Evolutionary conservation across 2,329 filamentous ascomycete genomes (phyloP).

Genomic region (Exophiala viscosa): DNA sequence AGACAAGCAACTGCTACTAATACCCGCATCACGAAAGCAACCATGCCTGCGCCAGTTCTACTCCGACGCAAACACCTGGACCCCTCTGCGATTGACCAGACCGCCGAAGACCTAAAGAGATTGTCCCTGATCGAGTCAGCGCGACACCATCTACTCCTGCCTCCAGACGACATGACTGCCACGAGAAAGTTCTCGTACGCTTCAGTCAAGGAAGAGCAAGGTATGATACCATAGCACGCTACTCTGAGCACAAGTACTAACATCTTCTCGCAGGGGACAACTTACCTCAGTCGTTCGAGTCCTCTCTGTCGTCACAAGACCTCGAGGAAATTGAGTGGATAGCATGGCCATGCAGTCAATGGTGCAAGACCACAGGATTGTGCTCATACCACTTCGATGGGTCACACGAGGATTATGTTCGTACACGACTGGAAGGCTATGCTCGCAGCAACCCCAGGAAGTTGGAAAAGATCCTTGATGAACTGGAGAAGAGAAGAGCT

Average conservation of each 20-base stretch:
- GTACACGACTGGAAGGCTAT: constrained; percentile 22
- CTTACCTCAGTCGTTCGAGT: constrained; percentile 27
- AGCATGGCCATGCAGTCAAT: constrained; percentile 27
- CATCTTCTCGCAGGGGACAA: constrained; percentile 16
- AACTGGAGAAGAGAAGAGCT: constrained; percentile 24
- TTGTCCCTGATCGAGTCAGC: neutral
- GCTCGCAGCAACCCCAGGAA: constrained; percentile 23
- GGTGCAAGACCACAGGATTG: constrained; percentile 26
- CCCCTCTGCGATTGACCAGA: neutral
- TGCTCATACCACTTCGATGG: constrained; percentile 23
- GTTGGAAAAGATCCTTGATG: constrained; percentile 26
- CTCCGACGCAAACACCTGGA: constrained; percentile 1
- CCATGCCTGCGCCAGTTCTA: constrained; percentile 2
- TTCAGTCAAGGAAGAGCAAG: constrained; percentile 27
- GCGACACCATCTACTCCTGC: constrained; percentile 12
- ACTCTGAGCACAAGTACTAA: neutral
- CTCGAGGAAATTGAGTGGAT: constrained; percentile 26
- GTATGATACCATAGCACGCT: constrained; percentile 12
- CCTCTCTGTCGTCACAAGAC: constrained; percentile 24
- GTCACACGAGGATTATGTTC: constrained; percentile 24
- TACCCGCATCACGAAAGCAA: constrained; percentile 1
- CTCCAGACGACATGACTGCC: constrained; percentile 21
- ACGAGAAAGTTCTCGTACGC: constrained; percentile 29
- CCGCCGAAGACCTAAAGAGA: neutral
- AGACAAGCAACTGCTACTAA: neutral